Percentiles rank a stretch among this genome's conserved stretches.
phyloP scores from a whole-genome alignment of 768 basidiomycete genomes.

The Trametes cubensis region DNA sequence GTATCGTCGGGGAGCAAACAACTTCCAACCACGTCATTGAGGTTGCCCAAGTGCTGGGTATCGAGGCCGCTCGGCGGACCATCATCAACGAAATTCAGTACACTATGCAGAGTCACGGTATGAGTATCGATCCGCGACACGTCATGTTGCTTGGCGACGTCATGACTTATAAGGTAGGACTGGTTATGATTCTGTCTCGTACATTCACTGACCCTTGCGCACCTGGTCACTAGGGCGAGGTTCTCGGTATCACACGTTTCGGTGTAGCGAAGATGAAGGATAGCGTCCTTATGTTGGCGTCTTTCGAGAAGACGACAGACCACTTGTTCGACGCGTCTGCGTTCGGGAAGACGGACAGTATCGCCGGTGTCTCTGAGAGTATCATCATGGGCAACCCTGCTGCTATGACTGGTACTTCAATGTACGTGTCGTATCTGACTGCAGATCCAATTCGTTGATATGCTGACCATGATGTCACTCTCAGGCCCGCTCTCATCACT shows the following conservation, averaged over 20 bases:
- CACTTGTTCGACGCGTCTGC: conserved; percentile 98
- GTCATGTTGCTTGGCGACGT: conserved; percentile 98
- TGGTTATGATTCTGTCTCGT: background rate
- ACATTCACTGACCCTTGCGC: background rate
- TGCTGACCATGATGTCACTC: background rate
- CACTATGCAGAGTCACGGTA: conserved; percentile 96
- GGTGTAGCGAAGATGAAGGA: conserved; percentile 99
- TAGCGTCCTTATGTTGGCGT: conserved; percentile 97
- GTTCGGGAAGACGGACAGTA: conserved; percentile 92
- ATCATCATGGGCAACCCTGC: conserved; percentile 99
- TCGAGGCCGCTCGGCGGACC: conserved; percentile 91
- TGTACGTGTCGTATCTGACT: conserved; percentile 53
- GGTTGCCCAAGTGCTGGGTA: conserved; percentile 92
- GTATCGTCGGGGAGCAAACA: conserved; percentile 90
- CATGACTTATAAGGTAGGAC: conserved; percentile 90
- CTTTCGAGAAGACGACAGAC: conserved; percentile 99
- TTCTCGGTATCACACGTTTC: conserved; percentile 96
- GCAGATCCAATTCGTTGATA: background rate
- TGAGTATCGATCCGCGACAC: conserved; percentile 98
- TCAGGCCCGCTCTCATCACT: conserved; percentile 44
- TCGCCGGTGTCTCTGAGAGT: conserved; percentile 97
- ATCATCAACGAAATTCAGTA: conserved; percentile 98
- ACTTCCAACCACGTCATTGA: conserved; percentile 98
- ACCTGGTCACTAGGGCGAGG: conserved; percentile 75
- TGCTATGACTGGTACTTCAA: conserved; percentile 90